Evolutionary conservation across 768 basidiomycete species (phyloP), one percentile per base, ranked within the genome.

Genomic region (Albatrellus ellisii): DNA sequence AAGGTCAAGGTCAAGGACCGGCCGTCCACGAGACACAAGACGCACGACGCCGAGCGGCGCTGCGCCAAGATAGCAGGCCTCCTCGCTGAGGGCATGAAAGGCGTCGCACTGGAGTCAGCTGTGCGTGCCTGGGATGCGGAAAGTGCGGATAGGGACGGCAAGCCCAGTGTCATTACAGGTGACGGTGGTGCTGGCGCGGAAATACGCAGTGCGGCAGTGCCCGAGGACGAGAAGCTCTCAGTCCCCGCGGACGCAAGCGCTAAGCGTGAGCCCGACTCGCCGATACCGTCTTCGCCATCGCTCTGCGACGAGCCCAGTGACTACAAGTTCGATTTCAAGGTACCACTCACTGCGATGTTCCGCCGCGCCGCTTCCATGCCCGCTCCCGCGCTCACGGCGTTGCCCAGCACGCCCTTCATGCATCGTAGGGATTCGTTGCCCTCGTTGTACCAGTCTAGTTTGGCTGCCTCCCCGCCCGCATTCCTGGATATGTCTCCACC

Each of bases 11-110:
- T 66, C 48, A 62, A 64, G 44, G 63, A 69, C 47, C 61, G 68
- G 8, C 61, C 62, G 15, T 57, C 61, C 24, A 50, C 58, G 48
- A 54, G 62, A 44, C 39, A 50, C 37, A 55, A 49, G 47, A 61
- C 61, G 34, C 29, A 40, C 73, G 52, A 77, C 75, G 36, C 68
- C 68, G 55, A 70, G 66, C 50, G 65, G 27, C 47, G 81, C 26
- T 73, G 75, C 47, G 72, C 68, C 18, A 79, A 80, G 62, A 83
- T 85, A 28, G 78, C 77, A 4, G 68, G 72, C 34, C 60, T 83
- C 15, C 64, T 84, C 18, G 74, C 72, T 0, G 72, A 73, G 47
- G 82, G 83, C 7, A 77, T 79, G 56, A 75, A 64, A 48, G 82
- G 82, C 1, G 53, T 59, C 18, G 77, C 72, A 42, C 67, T 85